A percentile compares a stretch with the other conserved stretches of the same genome.
These are phyloP conservation scores for Coleophoma cylindrospora DNA, from an alignment of 2,329 filamentous ascomycete genomes.

Conservation along the genomic window DNA sequence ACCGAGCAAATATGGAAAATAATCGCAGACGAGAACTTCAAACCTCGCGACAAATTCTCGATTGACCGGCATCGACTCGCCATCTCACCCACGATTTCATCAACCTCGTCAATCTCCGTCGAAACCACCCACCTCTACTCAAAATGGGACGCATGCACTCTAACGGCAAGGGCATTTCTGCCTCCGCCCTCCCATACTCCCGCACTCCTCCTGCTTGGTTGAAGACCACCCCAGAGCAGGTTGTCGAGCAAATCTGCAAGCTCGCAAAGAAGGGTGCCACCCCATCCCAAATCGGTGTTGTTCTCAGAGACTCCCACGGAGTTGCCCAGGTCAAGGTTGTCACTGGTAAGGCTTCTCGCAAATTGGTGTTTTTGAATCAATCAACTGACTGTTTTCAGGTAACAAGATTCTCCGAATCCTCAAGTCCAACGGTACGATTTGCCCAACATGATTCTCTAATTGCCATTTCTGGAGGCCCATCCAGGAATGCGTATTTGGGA, in stretches of 20 bases:
- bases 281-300: conserved; percentile 97
- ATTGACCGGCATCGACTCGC: conserved; percentile 15
- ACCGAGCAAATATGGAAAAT: too few species aligned
- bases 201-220: conserved; percentile 90
- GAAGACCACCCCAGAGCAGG: conserved; percentile 97
- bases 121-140: too few species aligned
- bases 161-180: conserved; percentile 98
- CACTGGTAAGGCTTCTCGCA: conserved; percentile 62
- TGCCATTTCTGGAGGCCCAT: conserved; percentile 28
- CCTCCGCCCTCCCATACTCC: conserved; percentile 95
- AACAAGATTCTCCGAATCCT: conserved; percentile 99
- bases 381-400: conserved; percentile 51
- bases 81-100: conserved; percentile 27
- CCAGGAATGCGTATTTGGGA: conserved; percentile 14
- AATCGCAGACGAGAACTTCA: background rate
- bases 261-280: conserved; percentile 98
- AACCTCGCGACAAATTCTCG: conserved; percentile 5
- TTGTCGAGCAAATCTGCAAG: conserved; percentile 99
- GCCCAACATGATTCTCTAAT: conserved; percentile 11
- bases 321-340: conserved; percentile 97
- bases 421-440: conserved; percentile 87
- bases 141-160: conserved; percentile 94
- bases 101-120: conserved; percentile 33
- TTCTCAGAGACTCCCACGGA: conserved; percentile 97
- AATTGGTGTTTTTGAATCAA: background rate